Evolutionary conservation across 306 rosid species (phyloP).

Genomic region (Cucumis hystrix): DNA sequence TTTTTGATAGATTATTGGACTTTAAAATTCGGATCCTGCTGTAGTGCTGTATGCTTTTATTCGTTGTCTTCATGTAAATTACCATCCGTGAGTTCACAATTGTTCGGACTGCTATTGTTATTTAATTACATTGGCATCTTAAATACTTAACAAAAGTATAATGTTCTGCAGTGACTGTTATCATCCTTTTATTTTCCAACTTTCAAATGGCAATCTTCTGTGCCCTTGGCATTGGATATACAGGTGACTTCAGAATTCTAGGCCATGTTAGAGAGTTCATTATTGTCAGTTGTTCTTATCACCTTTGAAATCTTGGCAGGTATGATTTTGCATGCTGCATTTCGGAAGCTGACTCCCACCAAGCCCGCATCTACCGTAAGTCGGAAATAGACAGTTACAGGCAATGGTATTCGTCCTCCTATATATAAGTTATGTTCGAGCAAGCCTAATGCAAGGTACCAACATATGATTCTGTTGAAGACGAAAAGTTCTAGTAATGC

Average conservation of each 20-base stretch:
- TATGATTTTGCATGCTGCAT: conserved; percentile 67
- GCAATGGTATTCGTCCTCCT: background rate
- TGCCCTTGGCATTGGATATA: conserved; percentile 56
- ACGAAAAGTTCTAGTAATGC: background rate
- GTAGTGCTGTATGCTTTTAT: background rate
- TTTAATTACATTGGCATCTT: background rate
- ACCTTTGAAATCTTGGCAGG: conserved; percentile 21
- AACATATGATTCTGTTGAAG: background rate
- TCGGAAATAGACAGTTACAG: conserved; percentile 15
- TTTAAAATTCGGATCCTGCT: background rate
- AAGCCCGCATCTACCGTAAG: conserved; percentile 38
- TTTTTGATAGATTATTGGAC: background rate
- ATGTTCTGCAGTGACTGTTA: conserved; percentile 51
- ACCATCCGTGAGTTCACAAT: background rate
- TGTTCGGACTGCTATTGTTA: background rate
- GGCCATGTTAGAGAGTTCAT: background rate
- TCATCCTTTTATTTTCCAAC: conserved; percentile 48
- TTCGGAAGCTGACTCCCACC: conserved; percentile 58
- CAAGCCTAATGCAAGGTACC: background rate
- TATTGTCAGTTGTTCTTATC: background rate
- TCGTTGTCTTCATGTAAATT: background rate
- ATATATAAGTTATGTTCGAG: background rate
- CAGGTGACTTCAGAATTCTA: conserved; percentile 26
- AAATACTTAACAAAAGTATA: background rate
- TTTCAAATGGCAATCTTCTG: conserved; percentile 85